A percentile compares a stretch with the other conserved stretches of the same genome.
These are phyloP conservation scores for Myriosclerotinia curreyana DNA, from an alignment of 2,329 filamentous ascomycete genomes.

Conservation along the genomic window DNA sequence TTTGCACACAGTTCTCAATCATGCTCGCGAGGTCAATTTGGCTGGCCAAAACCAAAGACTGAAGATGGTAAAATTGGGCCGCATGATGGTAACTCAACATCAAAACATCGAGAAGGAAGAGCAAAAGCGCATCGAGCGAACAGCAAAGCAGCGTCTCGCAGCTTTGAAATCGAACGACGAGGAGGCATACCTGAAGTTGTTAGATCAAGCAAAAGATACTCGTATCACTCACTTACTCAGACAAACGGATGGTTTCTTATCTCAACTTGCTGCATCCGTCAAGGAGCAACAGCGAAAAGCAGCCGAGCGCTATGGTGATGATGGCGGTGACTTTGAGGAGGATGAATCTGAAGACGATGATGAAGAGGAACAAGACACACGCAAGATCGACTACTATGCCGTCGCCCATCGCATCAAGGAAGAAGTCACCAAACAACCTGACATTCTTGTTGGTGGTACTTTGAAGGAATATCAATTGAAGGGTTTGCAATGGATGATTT, in stretches of 20 bases:
- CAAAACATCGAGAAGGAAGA: slow-evolving; percentile 98
- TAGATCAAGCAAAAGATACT: slow-evolving; percentile 98
- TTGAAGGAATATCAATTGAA: slow-evolving; percentile 98
- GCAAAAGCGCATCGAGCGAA: slow-evolving; percentile 95
- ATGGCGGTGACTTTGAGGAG: slow-evolving; percentile 46
- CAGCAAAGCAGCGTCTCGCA: slow-evolving; percentile 98
- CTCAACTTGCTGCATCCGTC: slow-evolving; percentile 91
- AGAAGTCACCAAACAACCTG: slow-evolving; percentile 78
- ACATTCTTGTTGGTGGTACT: slow-evolving; percentile 83
- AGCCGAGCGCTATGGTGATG: slow-evolving; percentile 72
- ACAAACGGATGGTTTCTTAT: slow-evolving; percentile 96
- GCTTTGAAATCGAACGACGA: slow-evolving; percentile 98
- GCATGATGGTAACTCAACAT: slow-evolving; percentile 85
- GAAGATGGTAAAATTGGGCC: slow-evolving; percentile 82
- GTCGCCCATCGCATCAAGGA: slow-evolving; percentile 96
- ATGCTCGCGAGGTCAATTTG: slow-evolving; percentile 73
- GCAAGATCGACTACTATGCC: slow-evolving; percentile 97
- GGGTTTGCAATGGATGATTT: slow-evolving; percentile 99
- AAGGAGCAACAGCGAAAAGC: slow-evolving; percentile 87
- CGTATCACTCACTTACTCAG: slow-evolving; percentile 96
- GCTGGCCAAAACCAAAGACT: slow-evolving; percentile 63
- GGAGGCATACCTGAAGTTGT: slow-evolving; percentile 95
- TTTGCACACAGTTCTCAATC: slow-evolving; percentile 78
- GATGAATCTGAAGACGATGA: slow-evolving; percentile 67
- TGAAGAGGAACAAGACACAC: slow-evolving; percentile 63